A percentile compares a stretch with the other conserved stretches of the same genome.
Conservation (phyloP, 331 rosid species). For the Acacia concinna region DNA sequence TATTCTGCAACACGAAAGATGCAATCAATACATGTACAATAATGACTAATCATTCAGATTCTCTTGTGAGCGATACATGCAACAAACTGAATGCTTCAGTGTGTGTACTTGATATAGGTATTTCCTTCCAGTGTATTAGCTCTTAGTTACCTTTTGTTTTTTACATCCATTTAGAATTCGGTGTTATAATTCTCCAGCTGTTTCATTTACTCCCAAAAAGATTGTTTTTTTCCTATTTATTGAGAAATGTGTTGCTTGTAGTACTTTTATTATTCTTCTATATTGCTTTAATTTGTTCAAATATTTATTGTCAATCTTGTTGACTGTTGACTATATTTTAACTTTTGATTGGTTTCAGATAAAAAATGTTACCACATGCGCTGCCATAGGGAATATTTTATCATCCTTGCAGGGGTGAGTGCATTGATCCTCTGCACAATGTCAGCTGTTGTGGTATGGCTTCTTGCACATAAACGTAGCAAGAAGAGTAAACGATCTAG, state of each 20-base stretch:
- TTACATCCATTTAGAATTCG: slow-evolving; percentile 9
- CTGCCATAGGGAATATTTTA: slow-evolving; percentile 87
- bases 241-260: neutral
- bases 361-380: slow-evolving; percentile 65
- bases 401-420: slow-evolving; percentile 87
- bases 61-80: slow-evolving; percentile 58
- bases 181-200: neutral
- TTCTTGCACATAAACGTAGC: slow-evolving; percentile 81
- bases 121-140: slow-evolving; percentile 10
- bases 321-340: neutral
- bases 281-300: neutral
- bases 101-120: slow-evolving; percentile 79
- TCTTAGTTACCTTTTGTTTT: neutral
- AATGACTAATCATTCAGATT: slow-evolving; percentile 45
- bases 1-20: slow-evolving; percentile 46
- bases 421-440: slow-evolving; percentile 85
- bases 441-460: slow-evolving; percentile 87
- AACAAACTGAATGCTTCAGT: slow-evolving; percentile 55
- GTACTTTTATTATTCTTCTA: slow-evolving; percentile 21
- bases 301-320: neutral
- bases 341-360: slow-evolving; percentile 40
- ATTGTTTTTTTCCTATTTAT: neutral
- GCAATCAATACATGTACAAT: slow-evolving; percentile 54
- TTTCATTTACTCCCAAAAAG: neutral
- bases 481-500: slow-evolving; percentile 88